Percentiles rank a stretch among this genome's conserved stretches.
phyloP scores from a whole-genome alignment of 1,284 basidiomycete genomes.

The Pseudozyma thailandica region DNA sequence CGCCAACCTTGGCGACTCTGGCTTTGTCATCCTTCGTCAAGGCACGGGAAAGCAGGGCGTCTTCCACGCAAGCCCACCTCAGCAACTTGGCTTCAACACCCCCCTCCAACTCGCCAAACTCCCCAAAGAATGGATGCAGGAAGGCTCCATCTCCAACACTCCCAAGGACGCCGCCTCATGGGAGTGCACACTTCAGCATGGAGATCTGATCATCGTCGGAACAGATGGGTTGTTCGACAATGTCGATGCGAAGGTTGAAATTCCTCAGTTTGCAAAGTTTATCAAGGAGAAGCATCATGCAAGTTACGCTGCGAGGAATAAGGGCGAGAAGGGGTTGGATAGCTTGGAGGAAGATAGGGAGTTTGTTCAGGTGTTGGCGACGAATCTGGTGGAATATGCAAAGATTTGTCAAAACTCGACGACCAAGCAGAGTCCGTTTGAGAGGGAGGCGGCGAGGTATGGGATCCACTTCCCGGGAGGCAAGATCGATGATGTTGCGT shows the following conservation, averaged over 20 bases:
- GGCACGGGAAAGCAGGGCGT: constrained; percentile 58
- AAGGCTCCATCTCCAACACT: constrained; percentile 53
- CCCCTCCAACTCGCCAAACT: constrained; percentile 66
- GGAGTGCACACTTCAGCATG: constrained; percentile 54
- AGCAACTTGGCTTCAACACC: constrained; percentile 65
- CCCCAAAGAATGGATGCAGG: constrained; percentile 47
- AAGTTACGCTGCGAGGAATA: constrained; percentile 27
- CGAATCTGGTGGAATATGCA: constrained; percentile 56
- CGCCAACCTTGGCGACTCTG: constrained; percentile 90
- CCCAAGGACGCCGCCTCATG: constrained; percentile 56
- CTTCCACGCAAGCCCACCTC: constrained; percentile 56
- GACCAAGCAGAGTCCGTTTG: constrained; percentile 74
- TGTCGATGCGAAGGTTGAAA: constrained; percentile 77
- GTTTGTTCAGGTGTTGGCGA: constrained; percentile 57
- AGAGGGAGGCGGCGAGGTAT: constrained; percentile 62
- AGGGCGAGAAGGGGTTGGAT: constrained; percentile 25
- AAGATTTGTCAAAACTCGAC: constrained; percentile 70
- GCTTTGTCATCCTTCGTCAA: constrained; percentile 77
- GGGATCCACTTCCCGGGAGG: constrained; percentile 69
- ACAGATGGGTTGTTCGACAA: constrained; percentile 90
- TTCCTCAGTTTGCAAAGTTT: constrained; percentile 60
- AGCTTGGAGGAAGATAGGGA: constrained; percentile 55
- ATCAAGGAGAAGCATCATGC: constrained; percentile 63
- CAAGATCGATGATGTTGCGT: constrained; percentile 71
- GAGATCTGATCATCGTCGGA: constrained; percentile 70